Percentiles rank a stretch among this genome's conserved stretches.
Conservation (phyloP, 257 asterid genomes). For the Lycium barbarum region DNA sequence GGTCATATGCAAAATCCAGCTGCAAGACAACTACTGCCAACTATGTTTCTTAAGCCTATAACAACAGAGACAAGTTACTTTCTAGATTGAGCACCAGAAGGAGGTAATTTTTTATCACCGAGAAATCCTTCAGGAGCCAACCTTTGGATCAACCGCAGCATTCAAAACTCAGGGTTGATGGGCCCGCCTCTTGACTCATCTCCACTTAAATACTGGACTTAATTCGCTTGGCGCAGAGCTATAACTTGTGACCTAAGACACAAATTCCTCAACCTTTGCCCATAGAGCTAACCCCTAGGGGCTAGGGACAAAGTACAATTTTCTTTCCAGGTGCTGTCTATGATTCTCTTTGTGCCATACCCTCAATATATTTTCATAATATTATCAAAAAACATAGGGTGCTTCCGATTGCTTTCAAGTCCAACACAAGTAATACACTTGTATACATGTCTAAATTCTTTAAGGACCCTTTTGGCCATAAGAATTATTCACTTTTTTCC, state of each 20-base stretch:
- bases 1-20: slow-evolving; percentile 18
- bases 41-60: neutral
- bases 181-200: neutral
- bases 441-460: neutral
- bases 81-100: neutral
- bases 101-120: neutral
- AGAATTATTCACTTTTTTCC: too few relatives aligned
- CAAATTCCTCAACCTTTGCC: slow-evolving; percentile 5
- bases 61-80: neutral
- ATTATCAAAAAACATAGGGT: neutral
- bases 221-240: neutral
- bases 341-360: neutral
- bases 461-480: neutral
- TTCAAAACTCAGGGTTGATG: neutral
- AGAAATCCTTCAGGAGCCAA: neutral
- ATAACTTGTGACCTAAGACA: slow-evolving; percentile 3
- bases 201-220: neutral
- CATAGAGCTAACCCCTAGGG: neutral
- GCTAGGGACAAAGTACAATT: neutral
- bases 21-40: neutral
- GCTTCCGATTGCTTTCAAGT: neutral
- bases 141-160: neutral
- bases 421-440: neutral
- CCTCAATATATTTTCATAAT: neutral
- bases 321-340: neutral